Percentiles rank a stretch among this genome's conserved stretches.
These are phyloP conservation scores for Colletotrichum sp. DNA, from an alignment of 2,329 filamentous ascomycete species.

Conservation along the genomic window DNA sequence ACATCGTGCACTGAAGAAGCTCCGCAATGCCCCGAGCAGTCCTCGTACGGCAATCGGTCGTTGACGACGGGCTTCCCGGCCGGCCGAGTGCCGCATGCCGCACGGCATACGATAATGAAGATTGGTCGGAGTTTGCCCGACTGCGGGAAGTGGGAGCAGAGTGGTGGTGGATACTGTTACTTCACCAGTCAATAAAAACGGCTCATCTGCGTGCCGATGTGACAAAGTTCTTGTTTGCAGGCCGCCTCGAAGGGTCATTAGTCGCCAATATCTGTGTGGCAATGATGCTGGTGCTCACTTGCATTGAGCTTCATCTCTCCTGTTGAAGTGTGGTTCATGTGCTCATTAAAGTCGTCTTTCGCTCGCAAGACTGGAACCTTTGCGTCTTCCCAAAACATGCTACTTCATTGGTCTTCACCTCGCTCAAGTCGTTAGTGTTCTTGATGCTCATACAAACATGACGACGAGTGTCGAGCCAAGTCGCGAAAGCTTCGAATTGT, in stretches of 20 bases:
- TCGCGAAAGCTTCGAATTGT: accelerated
- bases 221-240: neutral
- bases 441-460: accelerated
- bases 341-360: neutral
- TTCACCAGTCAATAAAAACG: neutral
- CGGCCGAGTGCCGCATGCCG: neutral
- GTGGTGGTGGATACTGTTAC: neutral
- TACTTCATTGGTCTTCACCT: neutral
- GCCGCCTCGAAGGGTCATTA: neutral
- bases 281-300: neutral
- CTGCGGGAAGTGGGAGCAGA: neutral
- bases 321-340: neutral
- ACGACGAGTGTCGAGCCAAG: neutral
- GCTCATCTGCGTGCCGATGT: neutral
- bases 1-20: neutral
- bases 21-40: neutral
- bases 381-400: neutral
- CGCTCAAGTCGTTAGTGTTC: neutral
- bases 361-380: neutral
- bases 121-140: neutral
- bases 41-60: neutral
- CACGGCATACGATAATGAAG: neutral
- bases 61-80: neutral
- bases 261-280: neutral
- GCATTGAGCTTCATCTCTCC: neutral